Conservation (phyloP, 225 moss, liverwort and hornwort genomes). For the Polytrichum commune region DNA sequence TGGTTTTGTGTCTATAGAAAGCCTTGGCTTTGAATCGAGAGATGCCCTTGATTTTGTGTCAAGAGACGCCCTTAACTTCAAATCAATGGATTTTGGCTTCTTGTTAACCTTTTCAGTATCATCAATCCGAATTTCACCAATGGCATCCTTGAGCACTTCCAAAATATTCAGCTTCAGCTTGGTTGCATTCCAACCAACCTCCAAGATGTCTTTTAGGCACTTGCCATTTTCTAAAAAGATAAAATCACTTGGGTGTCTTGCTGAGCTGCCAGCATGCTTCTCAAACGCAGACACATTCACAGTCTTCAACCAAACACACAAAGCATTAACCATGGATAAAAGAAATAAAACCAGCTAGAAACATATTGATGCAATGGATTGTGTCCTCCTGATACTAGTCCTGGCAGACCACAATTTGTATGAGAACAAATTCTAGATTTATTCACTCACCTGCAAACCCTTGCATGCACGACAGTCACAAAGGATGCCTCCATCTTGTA, state of each 20-base stretch:
- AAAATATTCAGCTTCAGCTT: conserved; percentile 58
- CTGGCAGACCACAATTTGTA: not conserved
- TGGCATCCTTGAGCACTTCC: conserved; percentile 64
- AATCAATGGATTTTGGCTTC: conserved; percentile 20
- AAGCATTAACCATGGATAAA: not conserved
- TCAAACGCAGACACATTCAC: conserved; percentile 98
- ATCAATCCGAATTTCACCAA: conserved; percentile 48
- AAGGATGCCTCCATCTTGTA: conserved; percentile 65
- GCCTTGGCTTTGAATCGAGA: conserved; percentile 30
- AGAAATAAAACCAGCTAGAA: no score
- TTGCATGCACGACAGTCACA: conserved; percentile 77
- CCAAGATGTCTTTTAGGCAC: conserved; percentile 83
- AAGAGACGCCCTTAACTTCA: conserved; percentile 6
- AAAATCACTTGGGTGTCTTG: conserved; percentile 95
- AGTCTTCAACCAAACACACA: conserved; percentile 46
- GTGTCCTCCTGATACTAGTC: no score
- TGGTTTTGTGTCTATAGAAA: conserved; percentile 22
- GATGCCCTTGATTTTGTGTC: conserved; percentile 27
- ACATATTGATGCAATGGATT: no score
- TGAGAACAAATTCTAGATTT: not conserved
- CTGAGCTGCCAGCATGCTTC: conserved; percentile 97
- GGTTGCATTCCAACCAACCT: conserved; percentile 78
- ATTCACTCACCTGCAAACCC: conserved; percentile 56
- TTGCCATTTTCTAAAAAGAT: conserved; percentile 92
- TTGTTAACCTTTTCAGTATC: conserved; percentile 41